Percentiles rank a stretch among this genome's conserved stretches.
These are phyloP conservation scores for Abelmoschus esculentus DNA, from an alignment of 345 rosid species.

Conservation along the genomic window DNA sequence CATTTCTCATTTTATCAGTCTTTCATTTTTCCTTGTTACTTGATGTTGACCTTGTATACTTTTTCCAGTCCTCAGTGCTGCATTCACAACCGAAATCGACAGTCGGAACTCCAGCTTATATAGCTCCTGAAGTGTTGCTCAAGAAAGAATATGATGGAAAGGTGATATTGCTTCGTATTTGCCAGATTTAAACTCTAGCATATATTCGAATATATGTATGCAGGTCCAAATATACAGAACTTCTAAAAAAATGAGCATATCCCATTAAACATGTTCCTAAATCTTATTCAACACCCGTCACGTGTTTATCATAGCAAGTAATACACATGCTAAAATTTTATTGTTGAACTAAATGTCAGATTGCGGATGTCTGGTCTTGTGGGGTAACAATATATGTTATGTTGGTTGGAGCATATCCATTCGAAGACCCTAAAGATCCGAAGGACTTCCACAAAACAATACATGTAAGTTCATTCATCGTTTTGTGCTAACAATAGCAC, in stretches of 20 bases:
- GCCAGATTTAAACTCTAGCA: neutral
- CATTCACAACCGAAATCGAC: slow-evolving; percentile 97
- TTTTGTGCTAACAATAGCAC: neutral
- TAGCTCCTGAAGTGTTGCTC: slow-evolving; percentile 94
- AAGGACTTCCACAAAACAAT: slow-evolving; percentile 87
- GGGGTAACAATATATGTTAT: slow-evolving; percentile 95
- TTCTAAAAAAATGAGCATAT: too few relatives aligned
- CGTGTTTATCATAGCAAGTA: neutral
- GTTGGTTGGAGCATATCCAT: slow-evolving; percentile 99
- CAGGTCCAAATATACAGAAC: too few relatives aligned
- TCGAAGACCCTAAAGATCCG: slow-evolving; percentile 96
- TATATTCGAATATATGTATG: too few relatives aligned
- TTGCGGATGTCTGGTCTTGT: slow-evolving; percentile 99
- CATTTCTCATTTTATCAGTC: neutral
- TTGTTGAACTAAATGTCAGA: slow-evolving; percentile 20
- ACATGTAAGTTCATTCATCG: slow-evolving; percentile 38
- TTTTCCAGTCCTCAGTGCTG: slow-evolving; percentile 75
- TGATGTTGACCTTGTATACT: slow-evolving; percentile 2
- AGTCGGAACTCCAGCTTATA: slow-evolving; percentile 98
- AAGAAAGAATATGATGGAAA: slow-evolving; percentile 98
- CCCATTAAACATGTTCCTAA: too few relatives aligned
- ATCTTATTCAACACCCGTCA: too few relatives aligned
- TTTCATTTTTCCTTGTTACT: neutral
- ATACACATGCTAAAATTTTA: neutral
- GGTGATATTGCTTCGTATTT: slow-evolving; percentile 34